Evolutionary conservation across 495 filamentous ascomycete species (phyloP), one percentile per base, ranked within the genome.

Genomic region (Xanthoparmelia taractica): DNA sequence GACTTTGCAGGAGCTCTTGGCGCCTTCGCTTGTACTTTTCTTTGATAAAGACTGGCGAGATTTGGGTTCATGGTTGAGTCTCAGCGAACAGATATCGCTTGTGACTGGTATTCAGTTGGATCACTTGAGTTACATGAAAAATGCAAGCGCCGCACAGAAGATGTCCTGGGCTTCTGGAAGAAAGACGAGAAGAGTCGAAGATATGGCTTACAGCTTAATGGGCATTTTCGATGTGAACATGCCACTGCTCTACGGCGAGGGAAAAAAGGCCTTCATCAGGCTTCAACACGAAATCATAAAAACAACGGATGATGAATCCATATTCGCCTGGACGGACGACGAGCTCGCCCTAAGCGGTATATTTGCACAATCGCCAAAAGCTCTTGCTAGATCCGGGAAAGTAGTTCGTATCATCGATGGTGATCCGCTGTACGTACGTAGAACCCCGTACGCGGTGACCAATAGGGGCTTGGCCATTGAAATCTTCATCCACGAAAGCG

Each of bases 1-100:
- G 61, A 63, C 75, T n/a, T 59, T 77, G 13, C 75, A 78, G 23
- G 73, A 75, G 47, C 63, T 75, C 8, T 36, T 67, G 25, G 75
- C 76, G 55, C 70, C 76, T 15, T 29, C 29, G 12, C 47, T 41
- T 4, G 48, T 74, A 8, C 34, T 43, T 13, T 74, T 74, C 57
- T 67, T 62, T 31, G 65, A 67, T 29, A 29, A 57, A 10, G 25
- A 63, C 15, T 74, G 72, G 72, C 41, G n/a, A 7, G 52, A 61
- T 5, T 23, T 69, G 20, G 72, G 71, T 4, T 67, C 63, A 12
- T 73, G 71, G 57, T 20, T 41, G 4, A 61, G 50, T 31, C 62
- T 74, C 10, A 18, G 27, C 1, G 17, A 66, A 13, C 11, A 52
- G 12, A 48, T 74, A 23, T 68, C 65, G 4, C 23, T 52, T 31